Base-by-base conservation (phyloP, 1,139 yeast species). In the Candida buenavistaensis region DNA sequence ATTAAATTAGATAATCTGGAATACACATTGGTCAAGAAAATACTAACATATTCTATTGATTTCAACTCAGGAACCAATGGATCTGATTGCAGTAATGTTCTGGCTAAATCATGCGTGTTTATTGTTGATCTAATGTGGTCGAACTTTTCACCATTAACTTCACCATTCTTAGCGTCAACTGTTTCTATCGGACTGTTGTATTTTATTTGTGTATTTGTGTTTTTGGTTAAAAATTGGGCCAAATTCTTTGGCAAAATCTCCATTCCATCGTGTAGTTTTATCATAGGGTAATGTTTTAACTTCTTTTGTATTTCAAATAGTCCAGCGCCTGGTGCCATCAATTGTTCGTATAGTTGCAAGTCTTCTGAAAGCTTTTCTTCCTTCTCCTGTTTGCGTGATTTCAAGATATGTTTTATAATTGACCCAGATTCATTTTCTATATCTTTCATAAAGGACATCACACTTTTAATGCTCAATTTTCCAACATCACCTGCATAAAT, bases 401-500 rank as follows among this genome's bases (percentile, higher is more conserved):
- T 44, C 3, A 59, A 14, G 45, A 61, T 43, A 3, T 62, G 55
- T 36, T 66, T 72, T 0, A 78, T 46, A 3, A 86, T 56, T 1
- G 89, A 80, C 0, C 89, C 87, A 43, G 77, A 62, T 6, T 72
- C 57, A n/a, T 62, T 52, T 53, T 87, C 96, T 35, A 78, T 57
- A 14, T 71, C 62, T 33, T 71, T 75, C 42, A 87, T 51, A 10
- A 60, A 46, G 0, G 79, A 77, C 39, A 82, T 48, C 1, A 83
- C 72, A 2, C 84, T 67, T 14, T 74, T 63, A 0, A 84, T 78
- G 59, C 96, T 85, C 29, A 92, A 62, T 40, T 75, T 66, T 8
- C 72, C 53, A 3, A 80, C 71, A 55, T 90, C 95, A 1, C 95
- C 97, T 4, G 96, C 97, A 55, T 89, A 92, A 2, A 92, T 80